phyloP scores from a whole-genome alignment of 345 rosid species.

The Crucihimalaya himalaica region DNA sequence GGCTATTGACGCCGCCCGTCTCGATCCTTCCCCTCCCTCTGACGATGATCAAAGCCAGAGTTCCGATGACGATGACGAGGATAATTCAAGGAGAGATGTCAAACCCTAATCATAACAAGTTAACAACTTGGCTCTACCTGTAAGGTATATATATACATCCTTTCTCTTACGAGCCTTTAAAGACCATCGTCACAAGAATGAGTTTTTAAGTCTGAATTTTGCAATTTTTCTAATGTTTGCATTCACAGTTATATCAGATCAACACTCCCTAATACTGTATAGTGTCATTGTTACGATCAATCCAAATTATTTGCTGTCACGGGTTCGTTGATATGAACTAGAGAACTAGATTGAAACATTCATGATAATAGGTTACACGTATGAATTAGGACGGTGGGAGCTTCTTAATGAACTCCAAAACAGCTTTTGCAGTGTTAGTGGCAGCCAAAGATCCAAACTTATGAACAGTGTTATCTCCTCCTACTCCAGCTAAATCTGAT shows the following conservation, averaged over 20 bases:
- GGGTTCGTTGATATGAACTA: not conserved
- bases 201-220: not conserved
- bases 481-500: slow-evolving; percentile 57
- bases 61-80: slow-evolving; percentile 26
- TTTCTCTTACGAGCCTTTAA: not conserved
- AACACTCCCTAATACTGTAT: not conserved
- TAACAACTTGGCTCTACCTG: slow-evolving; percentile 8
- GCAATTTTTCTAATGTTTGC: not conserved
- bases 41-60: slow-evolving; percentile 38
- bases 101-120: not conserved
- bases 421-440: slow-evolving; percentile 46
- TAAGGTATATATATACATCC: slow-evolving; percentile 1
- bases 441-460: slow-evolving; percentile 52
- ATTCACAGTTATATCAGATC: not conserved
- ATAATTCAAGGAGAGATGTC: slow-evolving; percentile 11
- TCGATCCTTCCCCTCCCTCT: slow-evolving; percentile 77
- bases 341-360: not conserved
- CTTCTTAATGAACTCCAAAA: slow-evolving; percentile 39
- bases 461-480: slow-evolving; percentile 40
- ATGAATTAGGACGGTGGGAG: slow-evolving; percentile 14
- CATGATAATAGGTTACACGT: not conserved
- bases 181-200: not conserved
- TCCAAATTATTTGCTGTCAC: not conserved
- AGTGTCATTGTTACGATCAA: too few species aligned
- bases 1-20: slow-evolving; percentile 86